phyloP scores from a whole-genome alignment of 116 monocot genomes.

The Dioscorea cayenensis region DNA sequence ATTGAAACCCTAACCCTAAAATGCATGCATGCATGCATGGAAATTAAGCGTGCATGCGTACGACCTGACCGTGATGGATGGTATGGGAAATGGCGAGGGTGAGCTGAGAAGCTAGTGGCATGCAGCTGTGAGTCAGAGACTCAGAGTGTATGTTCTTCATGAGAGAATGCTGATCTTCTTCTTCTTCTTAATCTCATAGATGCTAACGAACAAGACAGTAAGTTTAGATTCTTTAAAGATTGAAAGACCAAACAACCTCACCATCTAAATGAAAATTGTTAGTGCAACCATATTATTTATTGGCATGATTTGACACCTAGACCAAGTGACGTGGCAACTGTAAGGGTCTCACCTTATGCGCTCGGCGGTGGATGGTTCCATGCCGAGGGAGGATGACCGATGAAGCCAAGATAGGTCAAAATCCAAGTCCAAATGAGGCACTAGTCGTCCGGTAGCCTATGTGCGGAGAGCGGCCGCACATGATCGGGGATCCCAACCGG shows the following conservation, averaged over 20 bases:
- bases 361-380: no score
- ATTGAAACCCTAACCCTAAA: neutral
- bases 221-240: conserved; percentile 92
- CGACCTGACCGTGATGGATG: conserved; percentile 41
- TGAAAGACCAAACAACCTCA: conserved; percentile 82
- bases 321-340: no score
- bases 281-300: no score
- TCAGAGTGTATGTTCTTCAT: conserved; percentile 84
- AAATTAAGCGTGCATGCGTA: neutral
- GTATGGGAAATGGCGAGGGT: conserved; percentile 85
- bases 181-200: conserved; percentile 22
- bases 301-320: no score
- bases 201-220: conserved; percentile 67
- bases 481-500: no score
- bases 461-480: no score
- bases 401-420: no score
- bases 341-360: no score
- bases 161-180: conserved; percentile 47
- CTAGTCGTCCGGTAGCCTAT: no score
- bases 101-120: conserved; percentile 69
- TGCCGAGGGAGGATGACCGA: no score
- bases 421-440: no score
- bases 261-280: conserved; percentile 42
- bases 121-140: conserved; percentile 95
- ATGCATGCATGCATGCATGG: neutral